Base-by-base conservation (phyloP, 2,329 filamentous ascomycete species). In the Diaporthe caulivora region DNA sequence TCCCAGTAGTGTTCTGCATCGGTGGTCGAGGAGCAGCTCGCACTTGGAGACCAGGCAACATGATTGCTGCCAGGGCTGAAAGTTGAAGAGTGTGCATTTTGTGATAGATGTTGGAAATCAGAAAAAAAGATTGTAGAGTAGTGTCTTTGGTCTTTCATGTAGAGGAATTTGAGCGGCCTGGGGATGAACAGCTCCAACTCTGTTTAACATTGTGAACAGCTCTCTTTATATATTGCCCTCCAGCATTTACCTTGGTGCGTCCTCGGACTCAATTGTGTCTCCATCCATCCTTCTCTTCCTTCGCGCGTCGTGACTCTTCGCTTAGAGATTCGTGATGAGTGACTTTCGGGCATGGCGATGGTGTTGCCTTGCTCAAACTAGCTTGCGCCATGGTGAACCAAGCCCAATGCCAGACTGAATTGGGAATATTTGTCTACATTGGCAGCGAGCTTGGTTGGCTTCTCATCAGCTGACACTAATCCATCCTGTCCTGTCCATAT, bases 391-490 rank as follows among this genome's bases (percentile, higher is more conserved):
- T 60, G 37, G n/a, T 44, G 2, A 29, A 60, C 24, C 57, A 60
- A 44, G 37, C 15, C 15, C 37, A 29, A 29, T 3, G 7, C 7
- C 37, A 44, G 26, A 37, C 34, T 60, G 37, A 44, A 60, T 60
- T 26, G 57, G 57, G 57, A 10, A 29, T 60, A 44, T 60, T 60
- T 42, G 37, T 44, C 57, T 60, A 18, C 24, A 60, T 44, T 42
- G 57, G 57, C 37, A 17, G 9, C 9, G 24, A 44, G n/a, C 1
- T 60, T 13, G 37, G 37, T 15, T 26, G n/a, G 24, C 37, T 29
- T 60, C 37, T 60, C 57, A 44, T 60, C 57, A 60, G 57, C 57
- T 60, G 57, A 60, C 57, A 26, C 10, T n/a, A 11, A 29, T 60
- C 57, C 57, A 44, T 60, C 37, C 37, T n/a, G 26, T 60, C 24